phyloP scores from a whole-genome alignment of 2,329 filamentous ascomycete genomes.

The Pseudogymnoascus sp. region DNA sequence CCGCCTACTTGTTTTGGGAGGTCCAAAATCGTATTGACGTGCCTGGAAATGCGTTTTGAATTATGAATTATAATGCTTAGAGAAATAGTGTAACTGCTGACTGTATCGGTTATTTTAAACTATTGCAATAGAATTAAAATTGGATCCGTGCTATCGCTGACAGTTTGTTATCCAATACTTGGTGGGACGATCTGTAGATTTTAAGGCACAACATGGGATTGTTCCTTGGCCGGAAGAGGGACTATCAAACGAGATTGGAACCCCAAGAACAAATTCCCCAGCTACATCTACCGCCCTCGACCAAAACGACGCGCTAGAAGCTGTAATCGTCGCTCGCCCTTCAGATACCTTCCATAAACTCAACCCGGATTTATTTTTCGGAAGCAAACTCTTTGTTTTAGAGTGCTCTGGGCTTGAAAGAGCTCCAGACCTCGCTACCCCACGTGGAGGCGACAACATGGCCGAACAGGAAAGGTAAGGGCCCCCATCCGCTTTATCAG shows the following conservation, averaged over 20 bases:
- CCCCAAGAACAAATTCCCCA: neutral
- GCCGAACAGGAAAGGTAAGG: neutral
- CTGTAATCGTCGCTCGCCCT: neutral
- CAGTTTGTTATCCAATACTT: slow-evolving; percentile 6
- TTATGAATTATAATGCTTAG: neutral
- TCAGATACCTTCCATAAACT: neutral
- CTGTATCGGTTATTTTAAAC: neutral
- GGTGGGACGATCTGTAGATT: neutral
- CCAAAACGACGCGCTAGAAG: neutral
- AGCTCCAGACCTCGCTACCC: slow-evolving; percentile 3
- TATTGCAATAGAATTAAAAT: neutral
- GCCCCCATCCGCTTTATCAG: neutral
- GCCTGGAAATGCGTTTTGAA: neutral
- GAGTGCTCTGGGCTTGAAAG: neutral
- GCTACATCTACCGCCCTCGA: neutral
- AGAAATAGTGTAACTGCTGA: neutral
- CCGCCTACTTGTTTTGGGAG: slow-evolving; percentile 5
- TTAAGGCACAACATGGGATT: slow-evolving; percentile 6
- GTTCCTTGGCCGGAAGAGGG: slow-evolving; percentile 5
- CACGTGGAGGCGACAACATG: slow-evolving; percentile 7
- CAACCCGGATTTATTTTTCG: neutral
- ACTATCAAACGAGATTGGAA: slow-evolving; percentile 9
- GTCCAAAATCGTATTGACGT: neutral
- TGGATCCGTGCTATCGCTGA: slow-evolving; percentile 5
- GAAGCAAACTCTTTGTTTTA: neutral